These are phyloP conservation scores for Lodderomyces margitis DNA, from an alignment of 1,139 yeast species.

Conservation along the genomic window DNA sequence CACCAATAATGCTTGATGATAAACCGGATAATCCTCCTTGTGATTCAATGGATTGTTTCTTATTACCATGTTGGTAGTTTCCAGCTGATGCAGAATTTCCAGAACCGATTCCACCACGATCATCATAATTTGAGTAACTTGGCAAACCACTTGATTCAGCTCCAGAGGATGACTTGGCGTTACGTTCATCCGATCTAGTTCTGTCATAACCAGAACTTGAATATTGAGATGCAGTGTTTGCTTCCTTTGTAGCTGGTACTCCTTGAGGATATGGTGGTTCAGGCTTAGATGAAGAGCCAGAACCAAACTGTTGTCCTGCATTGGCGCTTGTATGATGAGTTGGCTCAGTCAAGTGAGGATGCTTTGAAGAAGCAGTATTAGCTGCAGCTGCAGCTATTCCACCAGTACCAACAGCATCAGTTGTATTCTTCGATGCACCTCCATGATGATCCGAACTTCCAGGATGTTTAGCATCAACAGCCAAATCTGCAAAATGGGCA, in stretches of 20 bases:
- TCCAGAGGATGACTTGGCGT: not conserved
- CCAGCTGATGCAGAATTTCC: not conserved
- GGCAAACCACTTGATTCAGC: slow-evolving; percentile 5
- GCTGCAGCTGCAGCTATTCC: slow-evolving; percentile 11
- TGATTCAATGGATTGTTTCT: not conserved
- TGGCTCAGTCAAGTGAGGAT: slow-evolving; percentile 9
- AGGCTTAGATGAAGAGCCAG: not conserved
- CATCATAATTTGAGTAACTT: slow-evolving; percentile 4
- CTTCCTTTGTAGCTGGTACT: slow-evolving; percentile 4
- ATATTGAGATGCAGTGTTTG: not conserved
- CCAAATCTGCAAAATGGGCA: slow-evolving; percentile 15
- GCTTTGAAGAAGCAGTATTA: slow-evolving; percentile 7
- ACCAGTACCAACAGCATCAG: not conserved
- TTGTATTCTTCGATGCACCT: not conserved
- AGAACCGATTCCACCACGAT: not conserved
- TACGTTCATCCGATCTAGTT: not conserved
- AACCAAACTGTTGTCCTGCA: slow-evolving; percentile 1
- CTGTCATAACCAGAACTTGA: not conserved
- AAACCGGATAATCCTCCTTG: slow-evolving; percentile 5
- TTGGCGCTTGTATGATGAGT: slow-evolving; percentile 7
- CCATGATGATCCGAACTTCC: not conserved
- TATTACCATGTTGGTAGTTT: not conserved
- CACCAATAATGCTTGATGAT: slow-evolving; percentile 5
- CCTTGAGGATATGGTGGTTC: slow-evolving; percentile 10
- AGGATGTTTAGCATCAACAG: slow-evolving; percentile 8